phyloP scores from a whole-genome alignment of 805 yeast species.

The Starmerella cellae region DNA sequence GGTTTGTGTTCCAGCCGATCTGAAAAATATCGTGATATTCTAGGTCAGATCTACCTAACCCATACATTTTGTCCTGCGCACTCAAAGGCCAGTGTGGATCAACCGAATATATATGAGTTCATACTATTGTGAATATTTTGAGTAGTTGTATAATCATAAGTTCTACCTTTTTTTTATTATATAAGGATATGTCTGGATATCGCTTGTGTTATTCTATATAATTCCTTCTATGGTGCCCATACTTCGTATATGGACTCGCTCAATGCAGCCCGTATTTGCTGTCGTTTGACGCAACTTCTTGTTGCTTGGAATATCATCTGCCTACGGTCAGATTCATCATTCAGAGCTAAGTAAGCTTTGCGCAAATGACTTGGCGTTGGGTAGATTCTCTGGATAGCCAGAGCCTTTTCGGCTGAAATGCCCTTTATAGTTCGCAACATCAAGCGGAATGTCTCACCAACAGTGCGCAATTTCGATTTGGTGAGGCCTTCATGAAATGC shows the following conservation, averaged over 20 bases:
- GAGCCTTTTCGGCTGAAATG: conserved; percentile 72
- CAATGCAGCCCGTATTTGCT: conserved; percentile 23
- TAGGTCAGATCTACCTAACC: no score
- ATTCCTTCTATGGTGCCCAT: conserved; percentile 44
- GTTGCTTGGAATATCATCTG: conserved; percentile 28
- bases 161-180: neutral
- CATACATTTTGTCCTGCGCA: no score
- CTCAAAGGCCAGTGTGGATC: no score
- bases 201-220: no score
- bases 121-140: no score
- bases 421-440: conserved; percentile 75
- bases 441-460: conserved; percentile 58
- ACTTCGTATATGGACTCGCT: conserved; percentile 34
- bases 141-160: no score
- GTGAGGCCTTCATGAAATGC: conserved; percentile 56
- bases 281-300: conserved; percentile 36
- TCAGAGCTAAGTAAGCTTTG: conserved; percentile 31
- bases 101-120: no score
- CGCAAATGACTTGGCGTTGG: conserved; percentile 58
- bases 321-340: conserved; percentile 27
- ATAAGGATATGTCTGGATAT: no score
- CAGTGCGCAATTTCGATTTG: conserved; percentile 56
- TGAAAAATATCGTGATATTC: no score
- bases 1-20: no score
- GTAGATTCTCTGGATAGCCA: conserved; percentile 54